These are phyloP conservation scores for Lactarius trivialis DNA, from an alignment of 768 basidiomycete genomes.

Conservation along the genomic window DNA sequence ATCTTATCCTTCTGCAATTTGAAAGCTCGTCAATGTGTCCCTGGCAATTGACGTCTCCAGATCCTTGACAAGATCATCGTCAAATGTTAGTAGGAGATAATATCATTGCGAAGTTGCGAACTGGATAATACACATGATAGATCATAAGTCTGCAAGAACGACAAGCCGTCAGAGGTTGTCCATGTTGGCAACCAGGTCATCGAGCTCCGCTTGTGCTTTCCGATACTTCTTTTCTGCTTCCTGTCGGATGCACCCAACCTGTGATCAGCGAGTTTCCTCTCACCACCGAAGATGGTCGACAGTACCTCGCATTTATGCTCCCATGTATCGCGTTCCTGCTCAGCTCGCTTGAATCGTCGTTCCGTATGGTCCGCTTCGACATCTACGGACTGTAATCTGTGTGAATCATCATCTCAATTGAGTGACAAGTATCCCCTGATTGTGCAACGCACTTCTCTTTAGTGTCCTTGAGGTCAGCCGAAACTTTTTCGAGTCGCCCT, in stretches of 20 bases:
- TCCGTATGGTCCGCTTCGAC: slow-evolving; percentile 13
- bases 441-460: slow-evolving; percentile 1
- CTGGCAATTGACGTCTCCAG: not conserved
- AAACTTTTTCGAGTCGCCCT: not conserved
- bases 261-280: not conserved
- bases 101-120: not conserved
- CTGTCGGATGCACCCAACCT: not conserved
- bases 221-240: slow-evolving; percentile 12
- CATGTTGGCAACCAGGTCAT: slow-evolving; percentile 16
- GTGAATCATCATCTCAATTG: not conserved
- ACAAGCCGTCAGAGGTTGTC: slow-evolving; percentile 15
- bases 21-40: not conserved
- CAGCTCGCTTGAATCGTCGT: slow-evolving; percentile 12
- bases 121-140: too few relatives aligned
- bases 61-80: not conserved
- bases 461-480: not conserved
- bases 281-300: not conserved
- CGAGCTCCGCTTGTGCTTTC: slow-evolving; percentile 14
- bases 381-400: slow-evolving; percentile 10
- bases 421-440: not conserved
- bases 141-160: not conserved
- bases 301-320: slow-evolving; percentile 18
- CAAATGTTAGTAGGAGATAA: not conserved
- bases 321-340: slow-evolving; percentile 12
- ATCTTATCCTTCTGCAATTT: not conserved